These are phyloP conservation scores for Zymoseptoria ardabiliae DNA, from an alignment of 2,329 filamentous ascomycete genomes.

Conservation along the genomic window DNA sequence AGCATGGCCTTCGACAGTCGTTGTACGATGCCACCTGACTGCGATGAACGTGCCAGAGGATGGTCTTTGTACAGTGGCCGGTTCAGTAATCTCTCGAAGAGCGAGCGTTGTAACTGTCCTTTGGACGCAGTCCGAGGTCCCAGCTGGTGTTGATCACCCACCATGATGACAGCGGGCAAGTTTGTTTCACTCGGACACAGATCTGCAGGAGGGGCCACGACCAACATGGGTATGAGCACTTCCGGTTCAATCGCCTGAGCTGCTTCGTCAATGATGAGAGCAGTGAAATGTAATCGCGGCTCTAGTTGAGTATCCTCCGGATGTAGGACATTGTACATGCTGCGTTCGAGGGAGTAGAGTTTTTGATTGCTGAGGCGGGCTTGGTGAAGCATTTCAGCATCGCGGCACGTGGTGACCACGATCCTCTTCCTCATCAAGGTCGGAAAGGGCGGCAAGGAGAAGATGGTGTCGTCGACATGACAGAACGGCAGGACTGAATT, in stretches of 20 bases:
- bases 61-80: conserved; percentile 19
- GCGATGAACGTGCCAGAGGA: conserved; percentile 19
- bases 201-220: conserved; percentile 17
- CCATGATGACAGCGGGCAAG: conserved; percentile 17
- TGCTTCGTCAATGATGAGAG: conserved; percentile 22
- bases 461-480: conserved; percentile 18
- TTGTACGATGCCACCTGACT: conserved; percentile 13
- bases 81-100: conserved; percentile 21
- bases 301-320: conserved; percentile 2
- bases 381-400: conserved; percentile 17
- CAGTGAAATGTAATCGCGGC: conserved; percentile 18
- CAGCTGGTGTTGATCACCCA: conserved; percentile 23
- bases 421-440: conserved; percentile 18
- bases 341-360: conserved; percentile 16
- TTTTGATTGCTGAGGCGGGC: conserved; percentile 20
- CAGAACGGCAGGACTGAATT: conserved; percentile 20
- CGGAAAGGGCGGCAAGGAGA: conserved; percentile 17
- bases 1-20: conserved; percentile 22
- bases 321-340: conserved; percentile 11
- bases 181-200: neutral
- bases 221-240: conserved; percentile 15
- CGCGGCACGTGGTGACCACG: conserved; percentile 19
- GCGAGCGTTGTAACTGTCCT: conserved; percentile 12
- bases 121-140: conserved; percentile 23
- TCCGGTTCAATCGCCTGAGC: conserved; percentile 23